Evolutionary conservation across 768 basidiomycete species (phyloP).

Genomic region (Cantharellus anzutake): DNA sequence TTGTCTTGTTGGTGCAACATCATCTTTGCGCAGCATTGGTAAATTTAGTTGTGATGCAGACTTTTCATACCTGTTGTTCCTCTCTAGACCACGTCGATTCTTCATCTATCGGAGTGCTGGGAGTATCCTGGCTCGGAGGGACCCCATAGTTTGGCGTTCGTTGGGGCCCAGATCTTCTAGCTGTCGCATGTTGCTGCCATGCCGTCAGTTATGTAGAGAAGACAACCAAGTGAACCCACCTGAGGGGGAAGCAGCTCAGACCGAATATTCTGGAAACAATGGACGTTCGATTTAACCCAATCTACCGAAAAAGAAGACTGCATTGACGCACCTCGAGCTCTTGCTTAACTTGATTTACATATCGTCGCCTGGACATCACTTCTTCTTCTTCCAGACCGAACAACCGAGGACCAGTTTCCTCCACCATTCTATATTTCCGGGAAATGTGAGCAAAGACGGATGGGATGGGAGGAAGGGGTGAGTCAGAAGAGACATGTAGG

Average conservation of each 20-base stretch:
- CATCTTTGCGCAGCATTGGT: slow-evolving; percentile 28
- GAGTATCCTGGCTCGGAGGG: not conserved
- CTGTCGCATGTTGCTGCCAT: too few species aligned
- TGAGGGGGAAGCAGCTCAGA: slow-evolving; percentile 25
- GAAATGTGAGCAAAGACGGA: not conserved
- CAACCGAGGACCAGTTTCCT: slow-evolving; percentile 61
- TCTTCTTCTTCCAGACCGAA: slow-evolving; percentile 71
- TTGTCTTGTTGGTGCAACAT: slow-evolving; percentile 80
- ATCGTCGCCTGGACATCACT: slow-evolving; percentile 52
- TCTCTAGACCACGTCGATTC: slow-evolving; percentile 67
- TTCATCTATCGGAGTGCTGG: slow-evolving; percentile 31
- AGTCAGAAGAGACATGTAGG: not conserved
- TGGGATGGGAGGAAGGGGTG: not conserved
- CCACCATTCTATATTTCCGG: slow-evolving; percentile 45
- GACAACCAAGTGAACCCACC: slow-evolving; percentile 9
- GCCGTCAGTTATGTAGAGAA: not conserved
- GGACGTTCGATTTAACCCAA: not conserved
- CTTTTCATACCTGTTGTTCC: slow-evolving; percentile 53
- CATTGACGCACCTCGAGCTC: slow-evolving; percentile 51
- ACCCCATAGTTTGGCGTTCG: too few species aligned
- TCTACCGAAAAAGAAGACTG: not conserved
- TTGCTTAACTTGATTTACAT: slow-evolving; percentile 51
- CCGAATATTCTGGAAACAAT: slow-evolving; percentile 45
- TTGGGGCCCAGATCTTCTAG: too few species aligned
- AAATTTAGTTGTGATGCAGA: not conserved